These are phyloP conservation scores for Trichoderma koningiopsis DNA, from an alignment of 2,329 filamentous ascomycete genomes.

Conservation along the genomic window DNA sequence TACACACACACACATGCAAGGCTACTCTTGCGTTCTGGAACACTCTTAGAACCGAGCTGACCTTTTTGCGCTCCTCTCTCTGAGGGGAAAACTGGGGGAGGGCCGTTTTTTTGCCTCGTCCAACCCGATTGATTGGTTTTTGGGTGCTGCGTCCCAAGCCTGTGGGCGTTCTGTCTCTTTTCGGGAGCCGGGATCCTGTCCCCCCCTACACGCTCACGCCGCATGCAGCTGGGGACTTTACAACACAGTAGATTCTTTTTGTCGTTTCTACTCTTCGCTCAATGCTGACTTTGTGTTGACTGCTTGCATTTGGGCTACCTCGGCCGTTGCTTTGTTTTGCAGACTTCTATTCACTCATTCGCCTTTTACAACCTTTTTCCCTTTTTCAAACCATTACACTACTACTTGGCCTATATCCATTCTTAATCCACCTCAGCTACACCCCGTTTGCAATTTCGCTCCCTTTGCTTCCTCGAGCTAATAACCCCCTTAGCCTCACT, in stretches of 20 bases:
- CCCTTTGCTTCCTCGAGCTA: not conserved
- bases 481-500: not conserved
- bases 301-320: not conserved
- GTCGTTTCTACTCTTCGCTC: not conserved
- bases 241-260: not conserved
- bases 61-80: not conserved
- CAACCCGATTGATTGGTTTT: not conserved
- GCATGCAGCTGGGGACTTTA: not conserved
- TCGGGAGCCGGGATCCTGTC: not conserved
- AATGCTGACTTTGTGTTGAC: not conserved
- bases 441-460: not conserved
- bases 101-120: not conserved
- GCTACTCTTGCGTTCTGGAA: constrained; percentile 10
- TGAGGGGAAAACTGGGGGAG: not conserved
- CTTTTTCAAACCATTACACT: not conserved
- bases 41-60: not conserved
- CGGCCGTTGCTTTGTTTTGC: not conserved
- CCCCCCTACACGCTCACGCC: constrained; percentile 1
- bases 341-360: not conserved
- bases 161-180: constrained; percentile 6
- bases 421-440: not conserved
- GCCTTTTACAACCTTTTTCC: not conserved
- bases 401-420: not conserved
- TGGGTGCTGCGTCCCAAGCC: not conserved
- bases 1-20: not conserved